phyloP scores from a whole-genome alignment of 129 eudicot genomes.

The Artemisia argyi region DNA sequence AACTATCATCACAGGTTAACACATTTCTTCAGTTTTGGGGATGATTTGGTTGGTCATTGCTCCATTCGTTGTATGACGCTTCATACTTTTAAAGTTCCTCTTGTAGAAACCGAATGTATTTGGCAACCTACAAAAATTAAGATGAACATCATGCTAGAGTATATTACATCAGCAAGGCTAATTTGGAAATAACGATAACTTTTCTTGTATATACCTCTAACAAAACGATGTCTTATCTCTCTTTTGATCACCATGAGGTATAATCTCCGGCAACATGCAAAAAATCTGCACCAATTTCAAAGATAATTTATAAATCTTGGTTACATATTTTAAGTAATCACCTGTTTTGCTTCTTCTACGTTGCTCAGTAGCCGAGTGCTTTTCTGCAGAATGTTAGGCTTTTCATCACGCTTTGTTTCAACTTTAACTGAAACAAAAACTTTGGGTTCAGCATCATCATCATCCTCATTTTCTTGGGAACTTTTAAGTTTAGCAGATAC shows the following conservation, averaged over 20 bases:
- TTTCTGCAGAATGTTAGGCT: constrained; percentile 85
- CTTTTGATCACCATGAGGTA: constrained; percentile 90
- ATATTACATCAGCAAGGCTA: neutral
- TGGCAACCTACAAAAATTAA: constrained; percentile 58
- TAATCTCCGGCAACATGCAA: constrained; percentile 73
- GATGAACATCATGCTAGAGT: neutral
- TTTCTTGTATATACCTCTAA: constrained; percentile 53
- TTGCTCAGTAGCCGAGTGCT: constrained; percentile 97
- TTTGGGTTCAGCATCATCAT: constrained; percentile 64
- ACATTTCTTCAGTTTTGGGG: no score
- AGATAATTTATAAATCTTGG: constrained; percentile 1
- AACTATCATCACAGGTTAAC: no score
- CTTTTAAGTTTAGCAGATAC: constrained; percentile 38
- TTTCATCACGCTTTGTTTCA: constrained; percentile 66
- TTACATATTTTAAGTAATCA: no score
- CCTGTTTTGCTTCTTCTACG: constrained; percentile 98
- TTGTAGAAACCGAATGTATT: constrained; percentile 84
- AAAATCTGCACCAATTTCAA: constrained; percentile 61
- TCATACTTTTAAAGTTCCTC: constrained; percentile 81
- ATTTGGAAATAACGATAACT: neutral
- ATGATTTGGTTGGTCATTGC: constrained; percentile 53
- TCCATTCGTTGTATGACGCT: constrained; percentile 71
- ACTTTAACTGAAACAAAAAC: constrained; percentile 71
- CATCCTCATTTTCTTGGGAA: constrained; percentile 68
- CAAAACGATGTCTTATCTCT: constrained; percentile 96